Base-by-base conservation (phyloP, 2,329 filamentous ascomycete species). In the Hypomyces rosellus region DNA sequence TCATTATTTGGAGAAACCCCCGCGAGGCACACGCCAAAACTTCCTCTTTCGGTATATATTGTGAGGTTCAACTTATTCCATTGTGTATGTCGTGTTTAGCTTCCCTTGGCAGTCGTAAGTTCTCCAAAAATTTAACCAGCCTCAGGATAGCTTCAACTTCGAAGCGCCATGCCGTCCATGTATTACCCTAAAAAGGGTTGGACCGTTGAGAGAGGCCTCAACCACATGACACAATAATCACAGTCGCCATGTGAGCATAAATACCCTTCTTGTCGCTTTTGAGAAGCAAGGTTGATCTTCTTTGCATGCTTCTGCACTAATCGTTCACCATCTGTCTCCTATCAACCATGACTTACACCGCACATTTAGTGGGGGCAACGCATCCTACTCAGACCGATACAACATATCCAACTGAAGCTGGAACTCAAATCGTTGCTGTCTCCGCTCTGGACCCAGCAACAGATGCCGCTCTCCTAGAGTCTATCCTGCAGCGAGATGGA, bases 401-500 rank as follows among this genome's bases (percentile, higher is more conserved):
- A 8, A 30, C 25, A 11, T 30, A 30, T 30, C 25, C 25, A 3
- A 30, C 25, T 2, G 25, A 60, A 25, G 59, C 59, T 36, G 59
- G 59, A 44, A 58, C 50, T 12, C 45, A 51, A 34, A 53, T 61
- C 34, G 48, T 48, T 20, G 50, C 52, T 15, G 52, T 57, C 41
- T 48, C 56, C 34, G 60, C 61, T 2, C 43, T 48, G 12, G 57
- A 62, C 46, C 55, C 57, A 7, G 49, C 49, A 16, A 57, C 57
- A 16, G 55, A 55, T 6, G 44, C 58, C 1, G 55, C 55, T 9
- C 51, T 50, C 37, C 48, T 63, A 8, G 46, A 58, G 18, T 54
- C 60, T 36, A 54, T 58, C 33, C 51, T 63, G 14, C 50, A 63
- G 42, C 58, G 60, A 16, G 66, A 70, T 30, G 68, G 68, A 9